Evolutionary conservation across 1,139 yeast genomes (phyloP).

Genomic region (Eremothecium coryli): DNA sequence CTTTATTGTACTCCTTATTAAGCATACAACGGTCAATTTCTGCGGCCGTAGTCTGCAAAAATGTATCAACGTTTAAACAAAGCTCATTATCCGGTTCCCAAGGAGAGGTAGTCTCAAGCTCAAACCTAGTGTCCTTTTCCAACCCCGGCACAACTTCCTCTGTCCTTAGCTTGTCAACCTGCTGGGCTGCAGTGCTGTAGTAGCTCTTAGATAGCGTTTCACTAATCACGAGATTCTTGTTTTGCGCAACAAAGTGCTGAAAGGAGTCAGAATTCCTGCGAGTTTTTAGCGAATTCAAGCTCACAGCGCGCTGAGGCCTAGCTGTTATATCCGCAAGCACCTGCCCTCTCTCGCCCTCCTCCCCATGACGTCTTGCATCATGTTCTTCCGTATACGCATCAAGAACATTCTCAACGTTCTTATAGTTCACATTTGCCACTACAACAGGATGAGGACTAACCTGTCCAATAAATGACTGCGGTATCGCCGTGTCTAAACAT

Average conservation of each 20-base stretch:
- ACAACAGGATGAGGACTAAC: constrained; percentile 23
- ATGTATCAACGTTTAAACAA: constrained; percentile 22
- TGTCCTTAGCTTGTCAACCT: constrained; percentile 5
- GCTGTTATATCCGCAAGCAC: not conserved
- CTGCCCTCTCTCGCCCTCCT: not conserved
- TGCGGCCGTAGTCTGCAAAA: constrained; percentile 18
- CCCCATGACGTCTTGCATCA: not conserved
- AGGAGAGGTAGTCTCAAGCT: constrained; percentile 10
- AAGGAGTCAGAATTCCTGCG: constrained; percentile 2
- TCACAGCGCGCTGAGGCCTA: not conserved
- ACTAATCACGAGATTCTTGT: constrained; percentile 12
- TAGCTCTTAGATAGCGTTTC: constrained; percentile 15
- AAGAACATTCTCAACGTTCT: constrained; percentile 20
- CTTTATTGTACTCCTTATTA: constrained; percentile 27
- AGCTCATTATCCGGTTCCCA: constrained; percentile 29
- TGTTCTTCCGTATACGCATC: not conserved
- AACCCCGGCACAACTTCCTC: not conserved
- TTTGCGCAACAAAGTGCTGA: not conserved
- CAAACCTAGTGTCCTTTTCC: constrained; percentile 1
- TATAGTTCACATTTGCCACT: constrained; percentile 23
- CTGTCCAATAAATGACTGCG: constrained; percentile 12
- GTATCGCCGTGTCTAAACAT: constrained; percentile 17
- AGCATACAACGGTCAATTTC: constrained; percentile 22
- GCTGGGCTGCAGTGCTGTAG: constrained; percentile 14
- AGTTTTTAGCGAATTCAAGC: not conserved